phyloP scores from a whole-genome alignment of 2,329 filamentous ascomycete genomes.

The Nemania serpens region DNA sequence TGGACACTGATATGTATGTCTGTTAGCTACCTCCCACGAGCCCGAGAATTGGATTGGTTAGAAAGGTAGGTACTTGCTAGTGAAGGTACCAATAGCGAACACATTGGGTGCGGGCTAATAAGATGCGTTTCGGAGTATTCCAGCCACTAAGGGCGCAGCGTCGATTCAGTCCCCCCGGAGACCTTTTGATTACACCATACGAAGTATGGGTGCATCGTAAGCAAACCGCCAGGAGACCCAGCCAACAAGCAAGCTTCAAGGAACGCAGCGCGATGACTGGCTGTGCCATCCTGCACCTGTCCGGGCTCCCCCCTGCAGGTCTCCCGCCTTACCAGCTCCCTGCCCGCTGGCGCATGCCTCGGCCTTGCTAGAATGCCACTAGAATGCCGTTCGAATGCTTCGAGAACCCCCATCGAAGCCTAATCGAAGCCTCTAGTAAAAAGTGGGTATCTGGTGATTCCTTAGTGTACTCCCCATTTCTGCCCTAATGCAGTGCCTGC shows the following conservation, averaged over 20 bases:
- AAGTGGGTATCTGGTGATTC: conserved; percentile 26
- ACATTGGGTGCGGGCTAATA: conserved; percentile 21
- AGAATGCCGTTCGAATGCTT: conserved; percentile 36
- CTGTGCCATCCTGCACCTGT: conserved; percentile 26
- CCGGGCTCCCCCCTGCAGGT: conserved; percentile 32
- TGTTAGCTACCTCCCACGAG: too few relatives aligned
- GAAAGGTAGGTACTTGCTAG: too few relatives aligned
- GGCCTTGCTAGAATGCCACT: conserved; percentile 36
- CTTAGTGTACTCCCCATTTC: conserved; percentile 1
- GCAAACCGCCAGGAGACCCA: conserved; percentile 28
- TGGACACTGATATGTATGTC: too few relatives aligned
- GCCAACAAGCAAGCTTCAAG: conserved; percentile 24
- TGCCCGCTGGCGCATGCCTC: conserved; percentile 30
- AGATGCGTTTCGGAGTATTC: conserved; percentile 34
- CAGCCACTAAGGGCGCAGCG: conserved; percentile 32
- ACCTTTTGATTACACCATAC: conserved; percentile 28
- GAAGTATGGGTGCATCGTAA: conserved; percentile 36
- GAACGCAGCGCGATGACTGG: conserved; percentile 33
- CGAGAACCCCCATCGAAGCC: conserved; percentile 42
- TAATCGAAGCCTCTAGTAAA: conserved; percentile 29
- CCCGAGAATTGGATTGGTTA: too few relatives aligned
- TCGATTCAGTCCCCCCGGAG: conserved; percentile 36
- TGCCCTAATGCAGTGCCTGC: conserved; percentile 5
- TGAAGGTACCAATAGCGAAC: background rate
- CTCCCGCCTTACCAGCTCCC: conserved; percentile 36